Evolutionary conservation across 169 alveolate genomes (phyloP).

Genomic region (Pseudocohnilembus persalinus): DNA sequence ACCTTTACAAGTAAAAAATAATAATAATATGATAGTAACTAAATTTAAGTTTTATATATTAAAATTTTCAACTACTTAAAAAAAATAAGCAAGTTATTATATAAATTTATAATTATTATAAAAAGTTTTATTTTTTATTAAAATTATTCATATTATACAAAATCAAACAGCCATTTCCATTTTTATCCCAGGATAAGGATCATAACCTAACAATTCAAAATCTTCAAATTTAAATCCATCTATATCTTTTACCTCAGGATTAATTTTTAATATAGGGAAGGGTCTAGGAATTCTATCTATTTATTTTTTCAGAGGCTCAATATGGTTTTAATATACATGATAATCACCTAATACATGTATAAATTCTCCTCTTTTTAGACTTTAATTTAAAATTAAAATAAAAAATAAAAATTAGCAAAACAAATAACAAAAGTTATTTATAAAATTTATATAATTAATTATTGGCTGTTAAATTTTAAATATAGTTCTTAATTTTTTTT

Average conservation of each 20-base stretch:
- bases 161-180: conserved; percentile 90
- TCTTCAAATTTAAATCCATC: conserved; percentile 91
- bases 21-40: too few relatives aligned
- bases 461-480: not conserved
- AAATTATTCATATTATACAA: not conserved
- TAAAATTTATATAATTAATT: too few relatives aligned
- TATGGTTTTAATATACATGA: conserved; percentile 95
- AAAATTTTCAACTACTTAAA: too few relatives aligned
- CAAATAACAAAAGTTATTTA: not conserved
- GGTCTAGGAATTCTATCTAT: conserved; percentile 95
- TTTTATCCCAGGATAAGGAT: conserved; percentile 86
- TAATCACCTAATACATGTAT: conserved; percentile 96
- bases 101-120: too few relatives aligned
- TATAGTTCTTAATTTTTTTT: not conserved
- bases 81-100: too few relatives aligned
- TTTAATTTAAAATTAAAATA: conserved; percentile 61
- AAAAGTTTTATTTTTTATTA: too few relatives aligned
- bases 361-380: conserved; percentile 91
- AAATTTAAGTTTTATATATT: too few relatives aligned
- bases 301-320: conserved; percentile 91
- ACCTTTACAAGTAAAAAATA: too few relatives aligned
- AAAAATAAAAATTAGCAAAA: not conserved
- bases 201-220: conserved; percentile 89
- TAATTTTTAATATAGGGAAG: conserved; percentile 93
- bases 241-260: conserved; percentile 79